Evolutionary conservation across 176 grass and related monocot genomes (phyloP), one percentile per base, ranked within the genome.

Genomic region (Phoenix dactylifera): DNA sequence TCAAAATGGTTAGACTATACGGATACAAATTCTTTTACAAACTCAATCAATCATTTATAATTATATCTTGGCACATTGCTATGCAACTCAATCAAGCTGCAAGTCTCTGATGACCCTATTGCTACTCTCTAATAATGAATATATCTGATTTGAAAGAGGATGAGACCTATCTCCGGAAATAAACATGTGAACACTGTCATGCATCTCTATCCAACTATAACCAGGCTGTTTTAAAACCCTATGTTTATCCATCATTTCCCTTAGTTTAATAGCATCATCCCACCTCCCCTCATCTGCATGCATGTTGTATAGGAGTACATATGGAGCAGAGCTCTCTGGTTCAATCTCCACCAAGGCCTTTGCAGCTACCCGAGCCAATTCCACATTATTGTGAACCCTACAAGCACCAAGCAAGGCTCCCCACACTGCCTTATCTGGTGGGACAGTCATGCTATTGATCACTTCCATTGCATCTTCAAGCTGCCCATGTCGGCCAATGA

Each of bases 241-340:
- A 35, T 69, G 59, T 22, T 63, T 60, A 61, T 93, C 80, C 89
- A 93, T 93, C 24, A 73, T 64, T 79, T 73, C 69, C 61, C 89
- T 78, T 54, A 81, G 60, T 59, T 64, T 58, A 58, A 62, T 72
- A n/a, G 89, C 89, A 81, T 71, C 80, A 76, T 64, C 73, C 89
- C 79, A 93, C 23, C 67, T 81, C 28, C 80, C 80, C 50, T 88
- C 84, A 52, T 73, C 74, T 18, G 70, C 89, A 79, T 93, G 77
- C 29, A 93, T 78, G 66, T 93, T 93, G 65, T 93, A 84, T 23
- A 93, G 65, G 54, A 93, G 71, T 58, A 93, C 89, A 76, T 93
- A 93, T 55, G 89, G 84, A 49, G 83, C 84, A 50, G 84, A 93
- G 73, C 77, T 93, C 26, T 62, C 67, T 51, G 89, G 89, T 78